phyloP scores from a whole-genome alignment of 2,329 filamentous ascomycete genomes.

The Elsinoe perseae region DNA sequence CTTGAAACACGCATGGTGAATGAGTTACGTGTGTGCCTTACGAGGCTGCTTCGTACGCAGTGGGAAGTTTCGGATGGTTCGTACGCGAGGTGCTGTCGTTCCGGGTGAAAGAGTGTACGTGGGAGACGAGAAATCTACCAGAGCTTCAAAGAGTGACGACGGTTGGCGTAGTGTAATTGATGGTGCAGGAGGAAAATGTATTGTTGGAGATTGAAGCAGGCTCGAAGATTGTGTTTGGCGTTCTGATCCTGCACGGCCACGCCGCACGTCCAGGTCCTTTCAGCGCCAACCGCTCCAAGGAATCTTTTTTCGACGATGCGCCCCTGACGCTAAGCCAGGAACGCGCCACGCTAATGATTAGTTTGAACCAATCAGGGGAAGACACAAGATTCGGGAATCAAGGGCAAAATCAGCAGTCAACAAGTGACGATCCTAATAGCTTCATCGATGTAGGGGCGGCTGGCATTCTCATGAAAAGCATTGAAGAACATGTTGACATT shows the following conservation, averaged over 20 bases:
- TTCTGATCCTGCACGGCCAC: background rate
- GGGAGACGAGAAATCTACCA: background rate
- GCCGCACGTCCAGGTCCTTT: background rate
- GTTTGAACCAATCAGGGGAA: background rate
- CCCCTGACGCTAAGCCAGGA: slow-evolving; percentile 14
- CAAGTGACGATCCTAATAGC: background rate
- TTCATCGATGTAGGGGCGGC: background rate
- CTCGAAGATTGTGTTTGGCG: background rate
- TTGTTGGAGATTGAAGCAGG: slow-evolving; percentile 9
- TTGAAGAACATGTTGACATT: background rate
- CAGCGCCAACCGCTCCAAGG: background rate
- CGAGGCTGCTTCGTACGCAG: slow-evolving; percentile 7
- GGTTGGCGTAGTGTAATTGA: slow-evolving; percentile 7
- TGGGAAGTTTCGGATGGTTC: background rate
- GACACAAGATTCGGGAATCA: background rate
- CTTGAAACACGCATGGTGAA: slow-evolving; percentile 17
- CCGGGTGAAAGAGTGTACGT: background rate
- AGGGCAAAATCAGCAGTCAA: background rate
- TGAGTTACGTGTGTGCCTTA: slow-evolving; percentile 5
- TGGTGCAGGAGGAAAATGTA: slow-evolving; percentile 12
- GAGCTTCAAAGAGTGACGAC: slow-evolving; percentile 15
- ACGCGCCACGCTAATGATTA: background rate
- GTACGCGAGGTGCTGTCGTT: background rate
- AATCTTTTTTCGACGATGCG: slow-evolving; percentile 1
- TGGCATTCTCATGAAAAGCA: too few relatives aligned